Evolutionary conservation across 805 yeast species (phyloP).

Genomic region (Ogataea populi-albae): DNA sequence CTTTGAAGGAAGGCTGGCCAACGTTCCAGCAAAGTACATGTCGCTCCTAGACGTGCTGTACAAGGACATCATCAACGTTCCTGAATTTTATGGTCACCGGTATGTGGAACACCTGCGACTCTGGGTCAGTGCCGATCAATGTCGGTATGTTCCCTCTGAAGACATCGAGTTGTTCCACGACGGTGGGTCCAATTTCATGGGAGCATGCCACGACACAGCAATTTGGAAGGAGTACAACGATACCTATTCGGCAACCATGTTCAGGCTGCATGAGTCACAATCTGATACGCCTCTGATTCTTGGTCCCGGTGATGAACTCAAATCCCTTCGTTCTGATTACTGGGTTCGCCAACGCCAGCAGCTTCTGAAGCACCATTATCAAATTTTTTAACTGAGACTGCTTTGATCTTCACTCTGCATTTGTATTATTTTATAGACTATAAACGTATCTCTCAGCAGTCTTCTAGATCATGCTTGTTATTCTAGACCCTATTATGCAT

Average conservation of each 20-base stretch:
- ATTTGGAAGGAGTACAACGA: slow-evolving; percentile 39
- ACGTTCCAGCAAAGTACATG: slow-evolving; percentile 25
- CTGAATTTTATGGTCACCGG: slow-evolving; percentile 27
- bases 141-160: slow-evolving; percentile 40
- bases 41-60: slow-evolving; percentile 23
- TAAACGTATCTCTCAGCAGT: too few species aligned
- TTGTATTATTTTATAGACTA: too few species aligned
- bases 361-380: slow-evolving; percentile 17
- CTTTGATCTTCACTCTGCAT: too few species aligned
- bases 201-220: slow-evolving; percentile 39
- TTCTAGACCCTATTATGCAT: too few species aligned
- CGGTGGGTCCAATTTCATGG: slow-evolving; percentile 36
- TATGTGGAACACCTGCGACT: slow-evolving; percentile 37
- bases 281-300: slow-evolving; percentile 14
- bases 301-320: slow-evolving; percentile 25
- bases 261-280: slow-evolving; percentile 23
- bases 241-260: slow-evolving; percentile 30
- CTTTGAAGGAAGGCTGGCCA: slow-evolving; percentile 31
- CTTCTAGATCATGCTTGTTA: too few species aligned
- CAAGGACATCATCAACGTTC: slow-evolving; percentile 23
- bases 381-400: too few species aligned
- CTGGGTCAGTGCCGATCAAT: slow-evolving; percentile 37
- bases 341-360: slow-evolving; percentile 23
- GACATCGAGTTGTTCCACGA: slow-evolving; percentile 35
- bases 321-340: slow-evolving; percentile 25